Evolutionary conservation across 1,139 yeast species (phyloP), one percentile per base, ranked within the genome.

Genomic region (Meyerozyma elateridarum): DNA sequence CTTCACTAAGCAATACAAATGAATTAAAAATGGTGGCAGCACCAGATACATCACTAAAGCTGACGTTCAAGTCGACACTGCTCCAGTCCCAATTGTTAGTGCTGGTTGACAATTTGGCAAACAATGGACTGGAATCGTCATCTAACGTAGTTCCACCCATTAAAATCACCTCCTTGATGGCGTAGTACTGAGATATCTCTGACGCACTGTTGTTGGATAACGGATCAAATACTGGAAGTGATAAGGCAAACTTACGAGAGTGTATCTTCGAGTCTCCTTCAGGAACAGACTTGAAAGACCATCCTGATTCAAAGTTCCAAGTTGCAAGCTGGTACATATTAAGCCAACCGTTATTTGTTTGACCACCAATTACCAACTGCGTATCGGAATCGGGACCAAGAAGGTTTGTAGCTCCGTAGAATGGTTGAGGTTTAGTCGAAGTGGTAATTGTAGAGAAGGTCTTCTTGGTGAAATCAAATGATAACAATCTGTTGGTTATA

Each of bases 251-350:
- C 2, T 63, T 61, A 32, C 84, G 57, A 8, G 80, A 60, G 37
- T 70, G 74, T 4, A 76, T 61, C 16, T 47, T 44, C 9, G 47
- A 40, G 2, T 44, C 41, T 13, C 49, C 50, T 6, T 42, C 32
- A 19, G 33, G 44, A 51, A 2, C 58, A 41, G 4, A 61, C 51
- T 22, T 44, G 48, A 74, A 77, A 3, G 77, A 63, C 85, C 85
- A 79, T 0, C 74, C 74, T 2, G 79, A 57, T 31, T 61, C 62
- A 35, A 70, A 70, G 39, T 73, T 74, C 79, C 81, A 77, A 2
- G 75, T 46, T 0, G 84, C 83, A 5, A 76, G 50, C 49, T 78
- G 84, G 42, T 65, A 64, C 73, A 78, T 67, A 35, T 73, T 67
- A 21, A 78, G 70, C 81, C 83, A 76, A 0, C 80, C 80, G 6